Evolutionary conservation across 129 eudicot species (phyloP).

Genomic region (Ambrosia artemisiifolia): DNA sequence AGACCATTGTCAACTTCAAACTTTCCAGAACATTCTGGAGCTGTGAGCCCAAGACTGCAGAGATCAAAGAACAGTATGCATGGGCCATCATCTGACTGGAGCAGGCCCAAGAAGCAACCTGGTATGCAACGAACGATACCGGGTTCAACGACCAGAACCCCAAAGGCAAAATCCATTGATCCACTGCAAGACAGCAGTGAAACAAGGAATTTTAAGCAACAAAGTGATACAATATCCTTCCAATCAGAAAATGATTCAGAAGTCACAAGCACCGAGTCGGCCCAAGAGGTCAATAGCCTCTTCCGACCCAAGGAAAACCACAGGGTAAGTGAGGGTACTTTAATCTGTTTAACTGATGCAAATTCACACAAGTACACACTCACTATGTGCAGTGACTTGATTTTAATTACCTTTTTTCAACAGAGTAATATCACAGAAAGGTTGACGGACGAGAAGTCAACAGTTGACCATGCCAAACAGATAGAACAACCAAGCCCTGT

Average conservation of each 20-base stretch:
- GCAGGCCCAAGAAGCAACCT: slow-evolving; percentile 38
- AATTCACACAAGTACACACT: slow-evolving; percentile 6
- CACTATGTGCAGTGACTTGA: not conserved
- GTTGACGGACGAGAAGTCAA: slow-evolving; percentile 38
- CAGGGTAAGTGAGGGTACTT: slow-evolving; percentile 33
- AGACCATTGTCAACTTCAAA: slow-evolving; percentile 31
- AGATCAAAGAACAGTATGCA: slow-evolving; percentile 32
- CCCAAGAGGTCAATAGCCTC: slow-evolving; percentile 32
- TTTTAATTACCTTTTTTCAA: not conserved
- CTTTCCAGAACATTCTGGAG: slow-evolving; percentile 38
- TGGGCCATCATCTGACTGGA: slow-evolving; percentile 35
- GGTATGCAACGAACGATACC: slow-evolving; percentile 22
- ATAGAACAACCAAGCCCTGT: slow-evolving; percentile 93
- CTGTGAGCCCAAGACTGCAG: slow-evolving; percentile 44
- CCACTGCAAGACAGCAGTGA: slow-evolving; percentile 33
- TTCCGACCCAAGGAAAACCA: slow-evolving; percentile 33
- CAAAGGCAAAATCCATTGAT: slow-evolving; percentile 32
- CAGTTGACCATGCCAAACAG: slow-evolving; percentile 42
- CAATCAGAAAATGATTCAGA: slow-evolving; percentile 61
- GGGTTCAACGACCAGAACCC: slow-evolving; percentile 35
- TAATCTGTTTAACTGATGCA: not conserved
- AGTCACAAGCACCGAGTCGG: slow-evolving; percentile 41
- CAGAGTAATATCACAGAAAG: slow-evolving; percentile 43
- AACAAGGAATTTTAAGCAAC: slow-evolving; percentile 40
- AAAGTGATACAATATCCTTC: slow-evolving; percentile 56